Base-by-base conservation (phyloP, 2,329 filamentous ascomycete genomes). In the Canariomyces notabilis region DNA sequence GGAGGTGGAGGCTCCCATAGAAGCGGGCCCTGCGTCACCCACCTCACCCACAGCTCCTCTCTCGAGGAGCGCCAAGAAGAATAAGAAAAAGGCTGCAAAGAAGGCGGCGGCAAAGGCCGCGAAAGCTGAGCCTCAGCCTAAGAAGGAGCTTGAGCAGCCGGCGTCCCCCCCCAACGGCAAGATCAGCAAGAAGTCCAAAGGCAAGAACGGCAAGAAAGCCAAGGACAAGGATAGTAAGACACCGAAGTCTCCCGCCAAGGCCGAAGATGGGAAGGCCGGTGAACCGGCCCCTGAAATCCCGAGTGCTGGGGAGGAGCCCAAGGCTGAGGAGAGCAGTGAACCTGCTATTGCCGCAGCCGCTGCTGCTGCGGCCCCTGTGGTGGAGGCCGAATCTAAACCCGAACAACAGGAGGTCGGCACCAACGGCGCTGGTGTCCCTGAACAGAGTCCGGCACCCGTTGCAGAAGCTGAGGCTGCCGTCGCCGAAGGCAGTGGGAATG, bases 61-160 rank as follows among this genome's bases (percentile, higher is more conserved):
- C 16, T 44, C 39, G n/a, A 52, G 49, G 36, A 52, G 53, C 33
- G 42, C 42, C 20, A 58, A 58, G 52, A 57, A 59, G 48, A 52
- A 52, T 22, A 53, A 49, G 43, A 57, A 57, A 40, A 56, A 58
- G 44, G 46, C 48, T 1, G 49, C 26, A 29, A 29, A 29, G 26
- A 54, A 56, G 34, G 48, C 42, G 19, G 48, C 44, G 5, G 51
- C 52, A 23, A 35, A 44, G 29, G 18, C 42, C 20, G 34, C 38
- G 2, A 50, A 55, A 22, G 46, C 51, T 2, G 47, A 46, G 22
- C 39, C 51, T 6, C 42, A 46, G 26, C 29, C 43, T 21, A 49
- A 53, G 39, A 49, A 55, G 19, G 51, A 54, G 43, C 29, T 45
- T 15, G 52, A 55, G 38, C 52, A 45, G 7, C 36, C 16, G 12